Percentiles rank a stretch among this genome's conserved stretches.
These are phyloP conservation scores for Piedraia hortae DNA, from an alignment of 2,329 filamentous ascomycete genomes.

Conservation along the genomic window DNA sequence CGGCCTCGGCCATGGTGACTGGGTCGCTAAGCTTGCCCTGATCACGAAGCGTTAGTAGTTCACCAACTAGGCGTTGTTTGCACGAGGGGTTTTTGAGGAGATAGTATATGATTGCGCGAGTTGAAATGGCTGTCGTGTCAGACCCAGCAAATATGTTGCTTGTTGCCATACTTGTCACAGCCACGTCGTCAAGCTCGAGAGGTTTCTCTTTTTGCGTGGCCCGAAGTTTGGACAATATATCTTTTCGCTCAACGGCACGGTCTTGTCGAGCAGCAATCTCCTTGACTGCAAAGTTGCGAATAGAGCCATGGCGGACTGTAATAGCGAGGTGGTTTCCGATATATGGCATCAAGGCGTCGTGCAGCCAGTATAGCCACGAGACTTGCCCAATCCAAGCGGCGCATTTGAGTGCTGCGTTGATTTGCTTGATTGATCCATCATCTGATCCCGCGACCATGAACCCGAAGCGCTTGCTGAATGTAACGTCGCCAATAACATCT, in stretches of 20 bases:
- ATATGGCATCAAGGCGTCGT: slow-evolving; percentile 13
- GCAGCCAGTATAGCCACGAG: slow-evolving; percentile 12
- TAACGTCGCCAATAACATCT: slow-evolving; percentile 18
- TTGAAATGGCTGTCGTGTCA: slow-evolving; percentile 18
- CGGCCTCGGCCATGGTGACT: slow-evolving; percentile 10
- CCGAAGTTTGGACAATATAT: slow-evolving; percentile 15
- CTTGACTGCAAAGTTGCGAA: slow-evolving; percentile 11
- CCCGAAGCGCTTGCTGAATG: slow-evolving; percentile 14
- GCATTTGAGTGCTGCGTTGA: slow-evolving; percentile 11
- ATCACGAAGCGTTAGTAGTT: slow-evolving; percentile 10
- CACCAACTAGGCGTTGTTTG: slow-evolving; percentile 11
- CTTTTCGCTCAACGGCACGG: slow-evolving; percentile 11
- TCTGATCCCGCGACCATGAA: slow-evolving; percentile 13
- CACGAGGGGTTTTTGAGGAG: slow-evolving; percentile 12
- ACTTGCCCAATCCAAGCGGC: slow-evolving; percentile 15
- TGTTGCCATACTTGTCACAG: slow-evolving; percentile 14
- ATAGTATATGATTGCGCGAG: slow-evolving; percentile 14
- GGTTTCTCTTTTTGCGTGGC: slow-evolving; percentile 14
- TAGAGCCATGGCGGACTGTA: slow-evolving; percentile 11
- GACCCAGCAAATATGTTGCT: slow-evolving; percentile 16
- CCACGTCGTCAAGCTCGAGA: slow-evolving; percentile 12
- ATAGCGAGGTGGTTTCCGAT: slow-evolving; percentile 14
- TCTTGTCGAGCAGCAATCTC: slow-evolving; percentile 10
- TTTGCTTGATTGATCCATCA: slow-evolving; percentile 12
- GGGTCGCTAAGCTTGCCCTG: slow-evolving; percentile 9